Conservation (phyloP, 2,329 filamentous ascomycete genomes). For the Falciphora oryzae region DNA sequence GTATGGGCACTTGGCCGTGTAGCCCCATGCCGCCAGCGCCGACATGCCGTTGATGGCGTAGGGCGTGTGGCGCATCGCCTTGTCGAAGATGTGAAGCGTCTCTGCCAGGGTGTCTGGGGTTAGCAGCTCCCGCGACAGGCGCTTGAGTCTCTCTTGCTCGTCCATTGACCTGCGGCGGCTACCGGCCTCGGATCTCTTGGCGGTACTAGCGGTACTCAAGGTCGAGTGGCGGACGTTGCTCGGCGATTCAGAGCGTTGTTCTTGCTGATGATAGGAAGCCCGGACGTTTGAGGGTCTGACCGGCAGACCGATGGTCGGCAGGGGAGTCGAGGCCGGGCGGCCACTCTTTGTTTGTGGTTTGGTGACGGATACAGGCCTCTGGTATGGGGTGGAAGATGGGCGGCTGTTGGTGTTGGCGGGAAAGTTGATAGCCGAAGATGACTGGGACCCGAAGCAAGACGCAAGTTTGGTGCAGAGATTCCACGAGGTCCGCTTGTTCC, state of each 20-base stretch:
- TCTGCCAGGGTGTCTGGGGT: slow-evolving; percentile 22
- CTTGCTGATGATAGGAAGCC: not conserved
- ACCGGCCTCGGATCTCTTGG: not conserved
- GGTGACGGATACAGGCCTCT: too few species aligned
- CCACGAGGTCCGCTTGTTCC: not conserved
- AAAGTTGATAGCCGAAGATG: not conserved
- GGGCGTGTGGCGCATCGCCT: slow-evolving; percentile 34
- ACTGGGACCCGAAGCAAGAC: not conserved
- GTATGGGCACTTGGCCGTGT: slow-evolving; percentile 21
- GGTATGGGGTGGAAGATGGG: too few species aligned
- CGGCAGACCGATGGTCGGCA: too few species aligned
- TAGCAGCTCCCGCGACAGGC: not conserved
- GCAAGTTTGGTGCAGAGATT: not conserved
- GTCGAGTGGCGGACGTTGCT: not conserved
- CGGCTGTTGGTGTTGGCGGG: not conserved
- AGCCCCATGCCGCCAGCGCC: slow-evolving; percentile 40
- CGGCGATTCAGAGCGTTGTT: not conserved
- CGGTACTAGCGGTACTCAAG: not conserved
- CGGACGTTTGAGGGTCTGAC: not conserved
- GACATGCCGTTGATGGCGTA: slow-evolving; percentile 42
- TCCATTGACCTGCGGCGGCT: not conserved
- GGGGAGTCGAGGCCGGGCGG: too few species aligned
- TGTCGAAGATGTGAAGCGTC: slow-evolving; percentile 34
- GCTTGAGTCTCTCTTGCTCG: not conserved
- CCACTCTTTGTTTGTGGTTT: too few species aligned